Evolutionary conservation across 257 asterid genomes (phyloP).

Genomic region (Parsonsia alboflavescens): DNA sequence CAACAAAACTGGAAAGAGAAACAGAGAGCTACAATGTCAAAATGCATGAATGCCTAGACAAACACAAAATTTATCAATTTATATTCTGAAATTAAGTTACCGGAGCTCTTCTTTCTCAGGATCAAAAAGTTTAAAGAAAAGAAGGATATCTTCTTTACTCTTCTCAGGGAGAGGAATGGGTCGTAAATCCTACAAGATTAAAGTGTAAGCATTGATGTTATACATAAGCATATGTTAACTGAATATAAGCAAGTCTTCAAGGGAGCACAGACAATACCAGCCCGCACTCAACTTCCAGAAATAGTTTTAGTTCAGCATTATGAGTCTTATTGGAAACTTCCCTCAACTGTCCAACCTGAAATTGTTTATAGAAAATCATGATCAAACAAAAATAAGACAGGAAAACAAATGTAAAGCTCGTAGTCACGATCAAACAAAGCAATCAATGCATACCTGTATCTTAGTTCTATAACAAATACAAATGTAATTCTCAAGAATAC

Average conservation of each 20-base stretch:
- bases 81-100: slow-evolving; percentile 29
- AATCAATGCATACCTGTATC: background rate
- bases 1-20: slow-evolving; percentile 60
- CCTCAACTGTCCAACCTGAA: slow-evolving; percentile 89
- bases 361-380: background rate
- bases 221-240: background rate
- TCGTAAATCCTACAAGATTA: slow-evolving; percentile 49
- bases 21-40: slow-evolving; percentile 6
- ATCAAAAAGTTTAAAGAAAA: slow-evolving; percentile 84
- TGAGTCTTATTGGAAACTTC: slow-evolving; percentile 74
- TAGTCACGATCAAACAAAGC: background rate
- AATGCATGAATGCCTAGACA: background rate
- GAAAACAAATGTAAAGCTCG: background rate
- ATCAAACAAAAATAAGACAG: background rate
- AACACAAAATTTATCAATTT: background rate
- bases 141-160: slow-evolving; percentile 73
- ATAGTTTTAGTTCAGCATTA: slow-evolving; percentile 80
- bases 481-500: background rate
- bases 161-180: slow-evolving; percentile 73
- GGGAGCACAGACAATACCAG: slow-evolving; percentile 40
- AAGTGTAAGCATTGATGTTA: background rate
- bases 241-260: background rate
- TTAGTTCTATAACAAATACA: background rate
- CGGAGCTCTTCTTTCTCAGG: slow-evolving; percentile 92
- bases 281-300: slow-evolving; percentile 75